A percentile compares a stretch with the other conserved stretches of the same genome.
Evolutionary conservation across 495 filamentous ascomycete genomes (phyloP).

Genomic region (Aspergillus egyptiacus): DNA sequence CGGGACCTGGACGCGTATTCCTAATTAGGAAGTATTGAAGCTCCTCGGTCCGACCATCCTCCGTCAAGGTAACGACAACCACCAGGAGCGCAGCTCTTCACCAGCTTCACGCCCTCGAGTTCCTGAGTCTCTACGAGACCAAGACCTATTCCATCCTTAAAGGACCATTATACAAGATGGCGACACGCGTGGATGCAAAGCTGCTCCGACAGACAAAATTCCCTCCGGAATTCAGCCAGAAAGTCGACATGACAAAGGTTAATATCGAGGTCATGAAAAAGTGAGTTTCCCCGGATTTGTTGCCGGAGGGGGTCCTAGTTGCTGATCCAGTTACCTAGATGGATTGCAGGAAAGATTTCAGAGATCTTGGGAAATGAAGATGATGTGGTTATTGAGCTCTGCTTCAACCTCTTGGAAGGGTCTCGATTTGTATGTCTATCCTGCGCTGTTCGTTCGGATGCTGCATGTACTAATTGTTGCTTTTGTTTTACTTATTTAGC

Average conservation of each 20-base stretch:
- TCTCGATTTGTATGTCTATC: slow-evolving; percentile 62
- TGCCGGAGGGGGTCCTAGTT: not conserved
- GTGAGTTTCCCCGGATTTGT: slow-evolving; percentile 40
- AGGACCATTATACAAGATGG: slow-evolving; percentile 46
- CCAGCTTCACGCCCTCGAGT: slow-evolving; percentile 10
- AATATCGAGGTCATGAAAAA: slow-evolving; percentile 97
- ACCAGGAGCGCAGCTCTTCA: slow-evolving; percentile 14
- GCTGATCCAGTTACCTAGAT: slow-evolving; percentile 47
- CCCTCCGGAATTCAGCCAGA: slow-evolving; percentile 85
- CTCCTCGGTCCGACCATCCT: slow-evolving; percentile 14
- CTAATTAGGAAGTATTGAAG: slow-evolving; percentile 17
- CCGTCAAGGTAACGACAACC: slow-evolving; percentile 10
- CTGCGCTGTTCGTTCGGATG: not conserved
- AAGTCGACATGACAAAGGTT: slow-evolving; percentile 96
- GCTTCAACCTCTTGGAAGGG: slow-evolving; percentile 82
- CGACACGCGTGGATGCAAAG: slow-evolving; percentile 75
- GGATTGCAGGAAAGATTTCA: slow-evolving; percentile 83
- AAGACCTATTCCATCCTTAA: not conserved
- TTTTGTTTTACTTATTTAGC: slow-evolving; percentile 52
- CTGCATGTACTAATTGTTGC: slow-evolving; percentile 2
- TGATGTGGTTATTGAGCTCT: slow-evolving; percentile 89
- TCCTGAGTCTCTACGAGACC: too few relatives aligned
- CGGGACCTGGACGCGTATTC: slow-evolving; percentile 3
- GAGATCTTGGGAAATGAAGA: slow-evolving; percentile 86
- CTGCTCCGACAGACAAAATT: slow-evolving; percentile 87